These are phyloP conservation scores for Golubevia pallescens DNA, from an alignment of 1,284 basidiomycete genomes.

Conservation along the genomic window DNA sequence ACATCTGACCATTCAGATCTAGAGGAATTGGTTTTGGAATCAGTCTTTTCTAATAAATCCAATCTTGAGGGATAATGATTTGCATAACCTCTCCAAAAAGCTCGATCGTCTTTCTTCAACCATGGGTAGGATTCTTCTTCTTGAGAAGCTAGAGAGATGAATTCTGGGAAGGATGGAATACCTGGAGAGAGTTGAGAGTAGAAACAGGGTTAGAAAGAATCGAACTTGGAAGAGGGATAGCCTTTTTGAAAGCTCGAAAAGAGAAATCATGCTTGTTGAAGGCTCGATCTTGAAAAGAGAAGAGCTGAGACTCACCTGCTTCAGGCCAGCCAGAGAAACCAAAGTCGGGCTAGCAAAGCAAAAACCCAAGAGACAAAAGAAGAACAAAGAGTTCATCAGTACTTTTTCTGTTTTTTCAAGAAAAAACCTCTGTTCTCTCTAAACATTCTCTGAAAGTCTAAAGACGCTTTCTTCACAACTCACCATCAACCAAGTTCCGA, in stretches of 20 bases:
- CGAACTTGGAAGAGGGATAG: too few species aligned
- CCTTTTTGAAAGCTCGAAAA: too few species aligned
- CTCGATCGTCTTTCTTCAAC: conserved; percentile 18
- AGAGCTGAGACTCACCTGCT: too few species aligned
- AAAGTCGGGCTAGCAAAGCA: too few species aligned
- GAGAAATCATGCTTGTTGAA: too few species aligned
- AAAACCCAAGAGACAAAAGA: too few species aligned
- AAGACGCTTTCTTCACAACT: not conserved
- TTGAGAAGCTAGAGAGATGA: conserved; percentile 15
- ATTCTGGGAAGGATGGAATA: conserved; percentile 32
- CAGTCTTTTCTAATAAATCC: conserved; percentile 21
- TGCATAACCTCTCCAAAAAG: conserved; percentile 31
- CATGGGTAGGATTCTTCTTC: conserved; percentile 26
- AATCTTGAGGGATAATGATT: conserved; percentile 25
- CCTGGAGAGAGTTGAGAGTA: conserved; percentile 7
- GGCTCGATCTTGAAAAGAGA: too few species aligned
- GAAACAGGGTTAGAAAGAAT: too few species aligned
- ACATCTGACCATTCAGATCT: conserved; percentile 32
- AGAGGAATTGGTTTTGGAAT: conserved; percentile 16
- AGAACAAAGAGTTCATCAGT: too few species aligned
- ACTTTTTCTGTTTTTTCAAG: too few species aligned
- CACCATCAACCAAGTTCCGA: conserved; percentile 22
- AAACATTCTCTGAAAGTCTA: too few species aligned
- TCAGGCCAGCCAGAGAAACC: conserved; percentile 47
- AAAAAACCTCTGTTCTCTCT: too few species aligned